Evolutionary conservation across 192 early-diverging fungal species (phyloP).

Genomic region (Mortierella claussenii): DNA sequence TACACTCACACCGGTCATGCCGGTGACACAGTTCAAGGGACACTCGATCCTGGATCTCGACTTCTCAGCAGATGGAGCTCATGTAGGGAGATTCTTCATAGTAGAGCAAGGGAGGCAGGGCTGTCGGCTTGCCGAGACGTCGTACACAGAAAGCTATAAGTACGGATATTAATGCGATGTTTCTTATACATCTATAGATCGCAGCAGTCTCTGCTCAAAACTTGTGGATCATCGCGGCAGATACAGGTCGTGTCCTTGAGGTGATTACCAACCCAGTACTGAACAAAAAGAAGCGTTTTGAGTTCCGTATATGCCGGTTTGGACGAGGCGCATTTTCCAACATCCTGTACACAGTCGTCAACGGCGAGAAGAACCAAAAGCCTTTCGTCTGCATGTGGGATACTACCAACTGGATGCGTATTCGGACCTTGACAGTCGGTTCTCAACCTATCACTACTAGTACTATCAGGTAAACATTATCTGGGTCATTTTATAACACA

Average conservation of each 20-base stretch:
- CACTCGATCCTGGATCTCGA: conserved; percentile 76
- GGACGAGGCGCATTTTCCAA: conserved; percentile 65
- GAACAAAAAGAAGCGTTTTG: conserved; percentile 54
- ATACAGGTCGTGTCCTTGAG: conserved; percentile 58
- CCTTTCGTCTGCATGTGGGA: conserved; percentile 73
- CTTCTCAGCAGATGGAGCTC: conserved; percentile 62
- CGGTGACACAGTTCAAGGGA: conserved; percentile 62
- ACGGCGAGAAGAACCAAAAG: conserved; percentile 62
- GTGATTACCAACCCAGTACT: conserved; percentile 53
- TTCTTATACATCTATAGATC: too few species aligned
- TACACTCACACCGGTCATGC: conserved; percentile 57
- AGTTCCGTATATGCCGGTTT: conserved; percentile 66
- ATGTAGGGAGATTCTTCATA: too few species aligned
- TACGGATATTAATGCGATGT: too few species aligned
- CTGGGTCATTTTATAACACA: too few species aligned
- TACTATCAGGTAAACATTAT: conserved; percentile 65
- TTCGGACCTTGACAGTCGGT: conserved; percentile 58
- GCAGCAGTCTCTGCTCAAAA: conserved; percentile 60
- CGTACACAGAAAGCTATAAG: too few species aligned
- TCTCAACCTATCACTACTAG: conserved; percentile 74
- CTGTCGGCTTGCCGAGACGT: too few species aligned
- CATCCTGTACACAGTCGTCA: conserved; percentile 72
- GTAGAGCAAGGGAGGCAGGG: too few species aligned
- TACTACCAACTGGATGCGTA: conserved; percentile 63
- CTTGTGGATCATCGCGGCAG: conserved; percentile 56